Evolutionary conservation across 371 early-diverging fungal genomes (phyloP).

Genomic region (Zancudomyces culisetae): DNA sequence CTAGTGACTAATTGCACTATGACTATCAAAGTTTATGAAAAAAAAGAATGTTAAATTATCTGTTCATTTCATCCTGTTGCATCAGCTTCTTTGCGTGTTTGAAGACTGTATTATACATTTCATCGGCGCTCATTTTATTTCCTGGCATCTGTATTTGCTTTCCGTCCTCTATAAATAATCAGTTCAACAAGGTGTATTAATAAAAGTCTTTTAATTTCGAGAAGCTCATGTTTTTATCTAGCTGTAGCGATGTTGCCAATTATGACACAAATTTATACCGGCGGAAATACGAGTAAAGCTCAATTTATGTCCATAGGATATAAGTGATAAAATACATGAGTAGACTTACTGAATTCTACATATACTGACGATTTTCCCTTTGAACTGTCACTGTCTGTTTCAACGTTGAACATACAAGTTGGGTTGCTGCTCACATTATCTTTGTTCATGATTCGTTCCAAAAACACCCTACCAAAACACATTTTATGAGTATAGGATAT

Average conservation of each 20-base stretch:
- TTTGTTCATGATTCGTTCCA: slow-evolving; percentile 1
- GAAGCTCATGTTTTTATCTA: too few species aligned
- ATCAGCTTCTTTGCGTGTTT: slow-evolving; percentile 3
- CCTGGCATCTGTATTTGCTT: background rate
- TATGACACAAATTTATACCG: too few species aligned
- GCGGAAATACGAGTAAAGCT: too few species aligned
- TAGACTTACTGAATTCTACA: background rate
- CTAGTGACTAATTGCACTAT: too few species aligned
- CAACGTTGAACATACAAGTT: background rate
- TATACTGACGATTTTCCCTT: background rate
- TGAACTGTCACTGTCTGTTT: background rate
- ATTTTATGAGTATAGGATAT: too few species aligned
- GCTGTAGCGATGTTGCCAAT: too few species aligned
- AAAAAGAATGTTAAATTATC: too few species aligned
- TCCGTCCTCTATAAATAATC: background rate
- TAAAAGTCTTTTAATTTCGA: too few species aligned
- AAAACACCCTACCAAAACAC: background rate
- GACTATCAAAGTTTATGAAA: too few species aligned
- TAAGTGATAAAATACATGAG: background rate
- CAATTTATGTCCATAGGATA: background rate
- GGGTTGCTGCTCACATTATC: slow-evolving; percentile 1
- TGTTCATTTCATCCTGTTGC: background rate
- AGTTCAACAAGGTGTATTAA: background rate
- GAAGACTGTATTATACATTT: slow-evolving; percentile 3
- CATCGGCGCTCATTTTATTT: background rate